Base-by-base conservation (phyloP, 306 rosid genomes). In the Nissolia schottii region DNA sequence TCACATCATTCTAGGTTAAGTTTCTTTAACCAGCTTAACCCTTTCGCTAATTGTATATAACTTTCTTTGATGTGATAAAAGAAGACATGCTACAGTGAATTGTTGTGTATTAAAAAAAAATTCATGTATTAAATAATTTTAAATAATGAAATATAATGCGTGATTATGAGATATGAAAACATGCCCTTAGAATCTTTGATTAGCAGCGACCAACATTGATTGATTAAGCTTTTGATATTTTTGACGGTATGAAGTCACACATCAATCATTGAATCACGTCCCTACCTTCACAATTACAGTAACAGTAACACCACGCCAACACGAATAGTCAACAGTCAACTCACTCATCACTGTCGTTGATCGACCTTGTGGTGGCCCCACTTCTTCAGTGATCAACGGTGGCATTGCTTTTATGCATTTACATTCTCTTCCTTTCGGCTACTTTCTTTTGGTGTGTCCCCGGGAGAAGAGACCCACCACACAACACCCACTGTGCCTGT, bases 351-450 rank as follows among this genome's bases (percentile, higher is more conserved):
- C 7, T 1, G 32, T 67, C 89, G 71, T 79, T 18, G 7, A 75
- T 0, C 0, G 3, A 11, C 60, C 7, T 0, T 4, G 0, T 34
- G 28, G 37, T 71, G 78, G n/a, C 73, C 73, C 73, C 48, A 61
- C 43, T 7, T 10, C 29, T 0, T 3, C 11, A 56, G 32, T 27
- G 15, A 68, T 83, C 56, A 58, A 80, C 77, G 84, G 87, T 53
- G 64, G 54, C 1, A 11, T 15, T 43, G 15, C 16, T 12, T 45
- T 28, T 35, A 77, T 57, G 53, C 85, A 69, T 65, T 64, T 62
- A 74, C 86, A 67, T 41, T 45, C 49, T 15, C 3, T 46, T 67
- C 41, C 77, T 60, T 74, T 80, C 80, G 73, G 80, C 65, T n/a
- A 64, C 77, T 75, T 77, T n/a, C n/a, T n/a, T n/a, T n/a, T 63